phyloP scores from a whole-genome alignment of 2,329 filamentous ascomycete species.

The Penicillium sp. region DNA sequence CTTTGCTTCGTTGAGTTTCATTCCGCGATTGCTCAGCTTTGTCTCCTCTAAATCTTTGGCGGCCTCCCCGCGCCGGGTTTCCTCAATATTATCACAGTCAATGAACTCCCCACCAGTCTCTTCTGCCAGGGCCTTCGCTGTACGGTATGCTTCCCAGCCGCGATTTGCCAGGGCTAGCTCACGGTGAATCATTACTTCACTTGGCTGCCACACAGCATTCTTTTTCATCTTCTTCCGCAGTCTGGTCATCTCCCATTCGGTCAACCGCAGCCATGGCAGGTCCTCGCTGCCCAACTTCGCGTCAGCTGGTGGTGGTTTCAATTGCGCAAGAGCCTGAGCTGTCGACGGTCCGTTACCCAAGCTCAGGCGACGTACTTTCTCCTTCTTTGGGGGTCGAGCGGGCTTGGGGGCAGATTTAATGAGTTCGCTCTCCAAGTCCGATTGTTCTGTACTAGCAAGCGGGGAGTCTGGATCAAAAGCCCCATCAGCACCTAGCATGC shows the following conservation, averaged over 20 bases:
- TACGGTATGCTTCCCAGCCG: constrained; percentile 50
- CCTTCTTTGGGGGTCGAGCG: constrained; percentile 38
- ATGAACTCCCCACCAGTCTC: constrained; percentile 54
- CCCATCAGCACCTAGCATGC: constrained; percentile 37
- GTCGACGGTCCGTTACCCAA: constrained; percentile 48
- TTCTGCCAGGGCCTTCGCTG: constrained; percentile 52
- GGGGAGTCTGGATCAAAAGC: constrained; percentile 45
- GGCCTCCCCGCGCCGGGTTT: constrained; percentile 43
- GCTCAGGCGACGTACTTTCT: constrained; percentile 39
- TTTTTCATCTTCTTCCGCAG: constrained; percentile 69
- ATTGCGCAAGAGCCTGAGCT: constrained; percentile 58
- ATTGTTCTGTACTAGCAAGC: constrained; percentile 48
- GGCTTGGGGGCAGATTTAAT: constrained; percentile 12
- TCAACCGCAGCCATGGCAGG: constrained; percentile 63
- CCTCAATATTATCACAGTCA: constrained; percentile 52
- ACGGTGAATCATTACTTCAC: constrained; percentile 64
- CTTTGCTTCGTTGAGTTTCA: constrained; percentile 61
- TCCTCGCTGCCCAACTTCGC: constrained; percentile 60
- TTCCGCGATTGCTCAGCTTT: constrained; percentile 57
- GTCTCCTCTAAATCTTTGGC: constrained; percentile 46
- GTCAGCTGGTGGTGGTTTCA: constrained; percentile 59
- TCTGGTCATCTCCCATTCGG: constrained; percentile 66
- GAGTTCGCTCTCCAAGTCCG: constrained; percentile 39
- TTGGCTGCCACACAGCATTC: constrained; percentile 67
- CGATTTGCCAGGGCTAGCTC: constrained; percentile 61